Percentiles rank a stretch among this genome's conserved stretches.
These are phyloP conservation scores for Byssothecium circinans DNA, from an alignment of 2,329 filamentous ascomycete species.

Conservation along the genomic window DNA sequence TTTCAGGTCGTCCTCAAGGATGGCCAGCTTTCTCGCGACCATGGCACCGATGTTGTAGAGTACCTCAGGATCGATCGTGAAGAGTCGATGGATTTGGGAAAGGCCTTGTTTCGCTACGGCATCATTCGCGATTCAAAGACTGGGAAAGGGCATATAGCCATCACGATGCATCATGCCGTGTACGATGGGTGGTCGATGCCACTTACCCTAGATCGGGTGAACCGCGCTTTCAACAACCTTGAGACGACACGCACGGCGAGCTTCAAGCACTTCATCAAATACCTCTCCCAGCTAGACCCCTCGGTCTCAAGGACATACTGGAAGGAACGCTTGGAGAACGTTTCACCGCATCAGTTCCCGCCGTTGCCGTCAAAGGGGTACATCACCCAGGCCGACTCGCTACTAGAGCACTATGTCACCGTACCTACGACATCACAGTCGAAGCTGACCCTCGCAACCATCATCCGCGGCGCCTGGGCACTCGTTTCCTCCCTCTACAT, in stretches of 20 bases:
- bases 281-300: constrained; percentile 49
- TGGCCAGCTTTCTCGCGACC: constrained; percentile 30
- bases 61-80: constrained; percentile 42
- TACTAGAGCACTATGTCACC: constrained; percentile 53
- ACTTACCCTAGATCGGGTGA: constrained; percentile 39
- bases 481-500: constrained; percentile 60
- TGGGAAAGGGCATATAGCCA: constrained; percentile 47
- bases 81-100: constrained; percentile 45
- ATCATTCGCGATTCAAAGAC: constrained; percentile 29
- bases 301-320: constrained; percentile 50
- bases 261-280: constrained; percentile 55
- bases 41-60: constrained; percentile 26
- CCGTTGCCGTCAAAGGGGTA: constrained; percentile 50
- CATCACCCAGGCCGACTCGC: constrained; percentile 53
- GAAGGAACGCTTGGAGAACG: constrained; percentile 49
- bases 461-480: constrained; percentile 63
- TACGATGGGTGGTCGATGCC: constrained; percentile 54
- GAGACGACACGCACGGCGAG: constrained; percentile 27
- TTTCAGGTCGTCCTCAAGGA: constrained; percentile 44
- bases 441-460: constrained; percentile 52
- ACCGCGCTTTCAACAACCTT: constrained; percentile 33
- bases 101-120: constrained; percentile 42
- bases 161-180: constrained; percentile 55
- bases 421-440: constrained; percentile 34
- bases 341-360: constrained; percentile 54